These are phyloP conservation scores for Suillus bovinus DNA, from an alignment of 768 basidiomycete species.

Conservation along the genomic window DNA sequence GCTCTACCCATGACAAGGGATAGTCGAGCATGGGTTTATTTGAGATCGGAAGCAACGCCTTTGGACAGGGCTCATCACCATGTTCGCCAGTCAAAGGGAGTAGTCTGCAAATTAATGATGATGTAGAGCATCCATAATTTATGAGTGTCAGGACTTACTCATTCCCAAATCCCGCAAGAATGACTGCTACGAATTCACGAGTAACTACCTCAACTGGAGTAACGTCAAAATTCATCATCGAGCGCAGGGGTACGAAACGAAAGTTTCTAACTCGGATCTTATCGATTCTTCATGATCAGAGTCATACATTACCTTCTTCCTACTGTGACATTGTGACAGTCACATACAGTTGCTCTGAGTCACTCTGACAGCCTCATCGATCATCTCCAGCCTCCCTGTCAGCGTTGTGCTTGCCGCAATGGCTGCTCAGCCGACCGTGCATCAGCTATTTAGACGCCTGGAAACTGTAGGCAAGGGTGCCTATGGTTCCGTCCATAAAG, in stretches of 20 bases:
- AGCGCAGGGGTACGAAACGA: neutral
- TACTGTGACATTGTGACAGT: conserved; percentile 3
- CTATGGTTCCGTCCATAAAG: conserved; percentile 95
- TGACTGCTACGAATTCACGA: conserved; percentile 84
- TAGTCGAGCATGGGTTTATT: conserved; percentile 89
- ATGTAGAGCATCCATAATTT: conserved; percentile 11
- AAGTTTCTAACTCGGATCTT: neutral
- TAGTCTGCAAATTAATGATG: conserved; percentile 46
- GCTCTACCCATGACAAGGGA: conserved; percentile 82
- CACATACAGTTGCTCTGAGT: neutral
- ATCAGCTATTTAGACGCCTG: conserved; percentile 80
- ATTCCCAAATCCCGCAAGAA: conserved; percentile 91
- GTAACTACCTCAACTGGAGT: conserved; percentile 52
- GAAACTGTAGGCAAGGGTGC: conserved; percentile 96
- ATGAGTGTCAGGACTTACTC: conserved; percentile 51
- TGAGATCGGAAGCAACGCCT: conserved; percentile 84
- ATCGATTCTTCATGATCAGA: neutral
- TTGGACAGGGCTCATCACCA: conserved; percentile 82
- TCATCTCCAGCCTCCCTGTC: neutral
- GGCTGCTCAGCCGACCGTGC: conserved; percentile 58
- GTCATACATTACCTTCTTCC: neutral
- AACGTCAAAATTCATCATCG: conserved; percentile 62
- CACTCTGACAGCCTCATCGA: neutral
- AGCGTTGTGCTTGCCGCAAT: conserved; percentile 19
- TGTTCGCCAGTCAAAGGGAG: conserved; percentile 73